These are phyloP conservation scores for Datura wrightii DNA, from an alignment of 257 asterid species.

Conservation along the genomic window DNA sequence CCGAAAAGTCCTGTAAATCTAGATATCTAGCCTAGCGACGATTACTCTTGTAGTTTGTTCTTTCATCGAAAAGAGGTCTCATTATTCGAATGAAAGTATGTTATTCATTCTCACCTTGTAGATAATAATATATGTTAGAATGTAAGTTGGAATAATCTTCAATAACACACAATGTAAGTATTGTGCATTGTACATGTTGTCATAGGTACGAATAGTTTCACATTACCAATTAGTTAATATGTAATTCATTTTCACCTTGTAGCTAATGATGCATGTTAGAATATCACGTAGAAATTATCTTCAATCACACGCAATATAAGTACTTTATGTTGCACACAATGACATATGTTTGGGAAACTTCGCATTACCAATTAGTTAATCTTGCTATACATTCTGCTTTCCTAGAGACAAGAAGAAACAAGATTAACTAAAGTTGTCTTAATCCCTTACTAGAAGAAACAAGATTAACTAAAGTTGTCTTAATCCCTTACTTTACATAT, in stretches of 20 bases:
- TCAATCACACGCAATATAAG: not conserved
- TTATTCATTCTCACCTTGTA: not conserved
- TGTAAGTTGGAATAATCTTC: not conserved
- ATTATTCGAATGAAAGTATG: constrained; percentile 26
- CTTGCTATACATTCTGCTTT: too few species aligned
- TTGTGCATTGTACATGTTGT: not conserved
- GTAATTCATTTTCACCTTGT: not conserved
- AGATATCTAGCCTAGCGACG: constrained; percentile 43
- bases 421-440: too few species aligned
- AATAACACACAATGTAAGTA: not conserved
- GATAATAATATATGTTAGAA: not conserved
- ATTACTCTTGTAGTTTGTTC: constrained; percentile 51
- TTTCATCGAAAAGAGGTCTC: constrained; percentile 30
- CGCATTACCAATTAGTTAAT: too few species aligned
- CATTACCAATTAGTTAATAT: not conserved
- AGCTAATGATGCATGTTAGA: not conserved
- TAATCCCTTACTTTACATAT: too few species aligned
- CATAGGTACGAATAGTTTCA: not conserved
- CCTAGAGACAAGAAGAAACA: too few species aligned
- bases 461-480: too few species aligned
- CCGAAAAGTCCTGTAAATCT: constrained; percentile 46
- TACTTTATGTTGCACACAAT: not conserved
- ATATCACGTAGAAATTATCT: not conserved
- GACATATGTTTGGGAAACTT: too few species aligned
- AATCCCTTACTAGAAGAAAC: too few species aligned